These are phyloP conservation scores for Mollisiaceae sp. DNA, from an alignment of 2,329 filamentous ascomycete genomes.

Conservation along the genomic window DNA sequence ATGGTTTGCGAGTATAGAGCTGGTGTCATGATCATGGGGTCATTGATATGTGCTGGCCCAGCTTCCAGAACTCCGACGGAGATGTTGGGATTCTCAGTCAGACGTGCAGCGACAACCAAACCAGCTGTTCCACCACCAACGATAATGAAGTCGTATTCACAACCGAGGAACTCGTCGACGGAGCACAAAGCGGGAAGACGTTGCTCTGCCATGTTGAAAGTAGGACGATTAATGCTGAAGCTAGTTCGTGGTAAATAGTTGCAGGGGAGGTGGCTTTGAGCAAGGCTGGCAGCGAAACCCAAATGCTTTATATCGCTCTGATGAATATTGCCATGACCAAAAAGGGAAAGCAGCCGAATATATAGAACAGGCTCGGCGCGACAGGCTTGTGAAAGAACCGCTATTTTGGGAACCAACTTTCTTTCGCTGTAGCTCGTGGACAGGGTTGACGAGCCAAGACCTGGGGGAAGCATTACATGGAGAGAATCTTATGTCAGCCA, in stretches of 20 bases:
- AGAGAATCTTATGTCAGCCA: neutral
- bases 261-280: too few relatives aligned
- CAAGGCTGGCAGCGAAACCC: too few relatives aligned
- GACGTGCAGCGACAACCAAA: constrained; percentile 48
- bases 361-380: too few relatives aligned
- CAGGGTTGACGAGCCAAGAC: neutral
- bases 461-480: neutral
- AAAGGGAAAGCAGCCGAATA: too few relatives aligned
- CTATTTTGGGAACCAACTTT: too few relatives aligned
- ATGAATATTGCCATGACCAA: too few relatives aligned
- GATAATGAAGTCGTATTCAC: constrained; percentile 48
- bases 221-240: too few relatives aligned
- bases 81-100: constrained; percentile 46
- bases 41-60: constrained; percentile 43
- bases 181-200: neutral
- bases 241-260: too few relatives aligned
- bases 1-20: constrained; percentile 32
- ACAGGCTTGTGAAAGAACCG: too few relatives aligned
- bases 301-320: too few relatives aligned
- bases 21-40: constrained; percentile 45
- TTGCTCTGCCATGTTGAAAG: constrained; percentile 6
- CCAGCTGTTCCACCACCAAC: constrained; percentile 52
- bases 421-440: too few relatives aligned
- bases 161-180: constrained; percentile 12
- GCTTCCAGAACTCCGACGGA: constrained; percentile 49